Percentiles rank a stretch among this genome's conserved stretches.
Conservation (phyloP, 2,329 filamentous ascomycete genomes). For the Grosmannia serpens region DNA sequence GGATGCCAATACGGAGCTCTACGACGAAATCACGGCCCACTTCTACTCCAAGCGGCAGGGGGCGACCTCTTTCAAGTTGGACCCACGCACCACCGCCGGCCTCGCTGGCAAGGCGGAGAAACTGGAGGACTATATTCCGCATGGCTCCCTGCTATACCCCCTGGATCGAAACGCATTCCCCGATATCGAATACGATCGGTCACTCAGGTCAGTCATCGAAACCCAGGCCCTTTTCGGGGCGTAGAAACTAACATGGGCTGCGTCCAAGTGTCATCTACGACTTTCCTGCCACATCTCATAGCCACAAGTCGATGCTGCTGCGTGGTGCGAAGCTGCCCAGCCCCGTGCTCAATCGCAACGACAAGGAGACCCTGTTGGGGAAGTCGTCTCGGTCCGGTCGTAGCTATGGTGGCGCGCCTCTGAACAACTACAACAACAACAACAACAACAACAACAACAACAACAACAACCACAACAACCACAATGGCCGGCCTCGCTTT, state of each 20-base stretch:
- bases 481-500: neutral
- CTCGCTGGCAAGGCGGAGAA: conserved; percentile 73
- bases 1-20: conserved; percentile 65
- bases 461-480: neutral
- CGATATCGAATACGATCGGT: conserved; percentile 72
- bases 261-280: conserved; percentile 65
- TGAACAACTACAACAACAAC: conserved; percentile 19
- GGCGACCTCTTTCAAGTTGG: conserved; percentile 54
- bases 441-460: neutral
- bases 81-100: conserved; percentile 64
- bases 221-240: neutral
- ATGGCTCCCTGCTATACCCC: conserved; percentile 69
- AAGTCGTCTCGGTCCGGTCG: conserved; percentile 57
- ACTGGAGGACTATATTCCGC: conserved; percentile 73
- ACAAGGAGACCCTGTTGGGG: conserved; percentile 61
- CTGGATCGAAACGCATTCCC: conserved; percentile 62
- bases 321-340: conserved; percentile 65
- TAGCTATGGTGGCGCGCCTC: conserved; percentile 46
- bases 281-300: conserved; percentile 58
- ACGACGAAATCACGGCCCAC: conserved; percentile 69
- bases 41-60: conserved; percentile 89
- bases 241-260: conserved; percentile 13
- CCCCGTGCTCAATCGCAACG: conserved; percentile 61
- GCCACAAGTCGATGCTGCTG: conserved; percentile 90
- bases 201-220: conserved; percentile 53